Conservation (phyloP, 1,284 basidiomycete species). For the Sanghuangporus baumii region DNA sequence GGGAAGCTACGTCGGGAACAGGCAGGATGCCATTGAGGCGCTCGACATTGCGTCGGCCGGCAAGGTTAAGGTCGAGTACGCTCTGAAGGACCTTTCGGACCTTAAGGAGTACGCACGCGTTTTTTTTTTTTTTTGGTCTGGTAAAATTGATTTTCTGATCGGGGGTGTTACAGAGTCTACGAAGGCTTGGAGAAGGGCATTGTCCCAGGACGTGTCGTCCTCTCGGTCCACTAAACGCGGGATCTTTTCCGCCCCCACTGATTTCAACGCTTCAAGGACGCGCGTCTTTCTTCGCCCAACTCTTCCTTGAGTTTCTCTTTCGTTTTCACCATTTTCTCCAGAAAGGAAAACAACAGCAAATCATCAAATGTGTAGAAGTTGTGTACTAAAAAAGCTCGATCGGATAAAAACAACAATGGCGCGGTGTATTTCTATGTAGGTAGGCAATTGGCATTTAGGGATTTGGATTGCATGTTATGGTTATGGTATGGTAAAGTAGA, state of each 20-base stretch:
- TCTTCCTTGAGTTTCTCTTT: not conserved
- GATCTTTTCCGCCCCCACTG: not conserved
- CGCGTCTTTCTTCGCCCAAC: not conserved
- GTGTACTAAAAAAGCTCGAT: not conserved
- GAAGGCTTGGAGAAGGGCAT: conserved; percentile 36
- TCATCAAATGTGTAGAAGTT: not conserved
- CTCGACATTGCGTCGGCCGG: conserved; percentile 58
- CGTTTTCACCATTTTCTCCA: not conserved
- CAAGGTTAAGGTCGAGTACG: conserved; percentile 53
- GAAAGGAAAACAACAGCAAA: not conserved
- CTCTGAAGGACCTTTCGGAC: conserved; percentile 41
- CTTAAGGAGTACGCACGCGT: conserved; percentile 38
- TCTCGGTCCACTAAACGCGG: conserved; percentile 24
- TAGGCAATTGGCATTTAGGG: too few relatives aligned
- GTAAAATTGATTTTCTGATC: not conserved
- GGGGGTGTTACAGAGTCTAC: conserved; percentile 26
- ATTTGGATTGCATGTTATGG: not conserved
- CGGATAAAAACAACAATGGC: not conserved
- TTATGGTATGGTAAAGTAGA: not conserved
- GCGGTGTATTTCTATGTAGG: not conserved
- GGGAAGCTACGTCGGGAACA: conserved; percentile 56
- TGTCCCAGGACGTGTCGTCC: conserved; percentile 38
- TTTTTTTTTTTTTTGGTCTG: not conserved
- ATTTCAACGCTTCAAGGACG: conserved; percentile 2
- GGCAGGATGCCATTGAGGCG: conserved; percentile 63